phyloP scores from a whole-genome alignment of 148 eudicot species.

The Silene uniflora region DNA sequence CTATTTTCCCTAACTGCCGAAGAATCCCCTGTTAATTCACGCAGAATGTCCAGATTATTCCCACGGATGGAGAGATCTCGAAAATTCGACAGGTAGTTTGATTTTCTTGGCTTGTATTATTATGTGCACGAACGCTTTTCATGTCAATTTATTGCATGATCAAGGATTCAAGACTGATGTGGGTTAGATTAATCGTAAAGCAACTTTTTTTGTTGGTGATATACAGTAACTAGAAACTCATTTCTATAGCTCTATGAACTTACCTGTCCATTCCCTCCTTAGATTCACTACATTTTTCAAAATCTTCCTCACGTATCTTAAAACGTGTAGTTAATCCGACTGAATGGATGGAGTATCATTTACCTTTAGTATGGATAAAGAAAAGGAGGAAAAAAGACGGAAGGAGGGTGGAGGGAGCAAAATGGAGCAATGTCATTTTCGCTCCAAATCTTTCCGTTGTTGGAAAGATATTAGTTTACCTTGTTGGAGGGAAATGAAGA shows the following conservation, averaged over 20 bases:
- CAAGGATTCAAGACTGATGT: neutral
- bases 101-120: neutral
- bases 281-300: no score
- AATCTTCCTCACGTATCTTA: no score
- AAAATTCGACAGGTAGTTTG: constrained; percentile 62
- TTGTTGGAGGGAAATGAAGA: neutral
- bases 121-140: constrained; percentile 7
- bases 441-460: no score
- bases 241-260: no score
- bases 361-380: no score
- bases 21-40: constrained; percentile 21
- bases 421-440: no score
- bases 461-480: neutral
- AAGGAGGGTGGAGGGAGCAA: no score
- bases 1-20: neutral
- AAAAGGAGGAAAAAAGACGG: no score
- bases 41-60: constrained; percentile 84
- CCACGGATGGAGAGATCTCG: constrained; percentile 79
- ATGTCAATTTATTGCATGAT: neutral
- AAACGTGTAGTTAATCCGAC: no score
- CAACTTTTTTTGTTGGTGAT: neutral
- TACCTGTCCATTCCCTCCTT: no score
- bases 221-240: no score
- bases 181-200: neutral
- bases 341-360: no score